These are phyloP conservation scores for Wickerhamomyces bovis DNA, from an alignment of 805 yeast species.

Conservation along the genomic window DNA sequence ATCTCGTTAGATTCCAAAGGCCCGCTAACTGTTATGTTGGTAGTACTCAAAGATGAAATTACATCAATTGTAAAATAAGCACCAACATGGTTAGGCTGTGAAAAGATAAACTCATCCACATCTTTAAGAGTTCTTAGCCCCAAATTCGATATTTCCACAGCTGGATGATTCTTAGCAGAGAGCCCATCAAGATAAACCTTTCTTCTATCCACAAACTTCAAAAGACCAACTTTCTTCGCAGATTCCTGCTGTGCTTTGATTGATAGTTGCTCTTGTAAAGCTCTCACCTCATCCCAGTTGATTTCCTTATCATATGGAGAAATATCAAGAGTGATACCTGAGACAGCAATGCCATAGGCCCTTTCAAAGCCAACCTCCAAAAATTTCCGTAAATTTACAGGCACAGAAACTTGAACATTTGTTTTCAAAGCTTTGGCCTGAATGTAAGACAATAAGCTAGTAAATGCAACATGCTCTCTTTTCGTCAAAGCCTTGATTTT, in stretches of 20 bases:
- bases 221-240: slow-evolving; percentile 6
- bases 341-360: slow-evolving; percentile 5
- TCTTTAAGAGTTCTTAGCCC: background rate
- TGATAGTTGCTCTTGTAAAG: background rate
- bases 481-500: background rate
- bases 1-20: slow-evolving; percentile 1
- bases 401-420: slow-evolving; percentile 1
- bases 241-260: background rate
- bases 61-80: slow-evolving; percentile 6
- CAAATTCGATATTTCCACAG: slow-evolving; percentile 8
- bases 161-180: background rate
- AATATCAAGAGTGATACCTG: background rate
- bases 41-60: slow-evolving; percentile 1
- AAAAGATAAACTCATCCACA: slow-evolving; percentile 6
- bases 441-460: slow-evolving; percentile 1
- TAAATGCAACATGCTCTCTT: slow-evolving; percentile 5
- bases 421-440: slow-evolving; percentile 2
- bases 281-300: slow-evolving; percentile 6
- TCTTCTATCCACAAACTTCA: slow-evolving; percentile 1
- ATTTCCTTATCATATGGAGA: background rate
- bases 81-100: slow-evolving; percentile 9
- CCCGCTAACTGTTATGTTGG: slow-evolving; percentile 3
- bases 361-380: background rate
- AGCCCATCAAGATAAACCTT: background rate
- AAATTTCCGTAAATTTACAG: slow-evolving; percentile 7